Conservation (phyloP, 1,284 basidiomycete genomes). For the Anthracocystis setariae region DNA sequence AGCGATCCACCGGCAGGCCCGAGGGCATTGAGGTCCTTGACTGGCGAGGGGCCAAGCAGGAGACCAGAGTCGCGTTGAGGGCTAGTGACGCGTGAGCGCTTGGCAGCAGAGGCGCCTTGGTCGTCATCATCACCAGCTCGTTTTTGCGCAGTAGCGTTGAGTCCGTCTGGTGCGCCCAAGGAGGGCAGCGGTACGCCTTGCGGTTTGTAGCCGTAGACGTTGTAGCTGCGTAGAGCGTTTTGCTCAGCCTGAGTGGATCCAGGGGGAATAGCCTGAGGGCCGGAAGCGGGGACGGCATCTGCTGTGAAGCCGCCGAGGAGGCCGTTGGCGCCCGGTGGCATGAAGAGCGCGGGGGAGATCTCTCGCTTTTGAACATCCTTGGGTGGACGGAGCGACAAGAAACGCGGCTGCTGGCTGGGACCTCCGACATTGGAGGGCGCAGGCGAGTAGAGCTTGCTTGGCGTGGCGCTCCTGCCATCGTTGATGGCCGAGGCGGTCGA, state of each 20-base stretch:
- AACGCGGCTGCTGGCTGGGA: slow-evolving; percentile 57
- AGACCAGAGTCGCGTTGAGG: slow-evolving; percentile 28
- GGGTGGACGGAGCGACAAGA: slow-evolving; percentile 58
- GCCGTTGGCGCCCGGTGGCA: slow-evolving; percentile 50
- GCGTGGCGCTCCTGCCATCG: slow-evolving; percentile 26
- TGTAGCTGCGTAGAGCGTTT: slow-evolving; percentile 53
- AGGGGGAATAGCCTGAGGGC: slow-evolving; percentile 53
- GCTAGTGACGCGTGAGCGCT: slow-evolving; percentile 40
- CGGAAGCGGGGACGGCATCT: slow-evolving; percentile 8
- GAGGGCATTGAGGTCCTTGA: slow-evolving; percentile 64
- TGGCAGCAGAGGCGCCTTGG: slow-evolving; percentile 27
- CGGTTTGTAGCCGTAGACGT: slow-evolving; percentile 57
- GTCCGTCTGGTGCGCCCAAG: slow-evolving; percentile 1
- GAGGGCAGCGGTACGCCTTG: slow-evolving; percentile 53
- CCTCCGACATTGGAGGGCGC: slow-evolving; percentile 42
- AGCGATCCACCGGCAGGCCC: slow-evolving; percentile 54
- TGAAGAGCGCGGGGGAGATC: slow-evolving; percentile 41
- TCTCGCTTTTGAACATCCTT: slow-evolving; percentile 39
- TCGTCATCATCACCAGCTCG: slow-evolving; percentile 23
- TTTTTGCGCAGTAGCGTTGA: slow-evolving; percentile 18
- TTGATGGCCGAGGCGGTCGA: slow-evolving; percentile 48
- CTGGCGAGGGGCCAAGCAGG: slow-evolving; percentile 53
- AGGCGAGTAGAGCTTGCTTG: slow-evolving; percentile 31
- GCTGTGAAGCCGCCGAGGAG: slow-evolving; percentile 30
- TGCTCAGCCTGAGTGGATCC: slow-evolving; percentile 53